Conservation (phyloP, 2,329 filamentous ascomycete species). For the Pezicula rhizophila region DNA sequence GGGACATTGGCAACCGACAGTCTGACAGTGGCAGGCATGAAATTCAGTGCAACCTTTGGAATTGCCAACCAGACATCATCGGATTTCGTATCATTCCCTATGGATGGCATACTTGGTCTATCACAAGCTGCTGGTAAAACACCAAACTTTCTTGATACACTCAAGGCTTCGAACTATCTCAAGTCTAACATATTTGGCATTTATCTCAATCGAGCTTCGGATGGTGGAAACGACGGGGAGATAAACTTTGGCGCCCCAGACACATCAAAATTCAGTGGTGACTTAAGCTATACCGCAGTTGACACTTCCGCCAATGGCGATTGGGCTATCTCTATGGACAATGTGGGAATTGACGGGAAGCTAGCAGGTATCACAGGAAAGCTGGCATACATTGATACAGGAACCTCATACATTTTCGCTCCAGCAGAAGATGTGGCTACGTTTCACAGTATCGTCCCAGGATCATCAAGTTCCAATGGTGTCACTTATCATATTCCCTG, state of each 20-base stretch:
- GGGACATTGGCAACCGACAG: constrained; percentile 63
- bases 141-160: constrained; percentile 61
- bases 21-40: constrained; percentile 60
- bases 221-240: constrained; percentile 65
- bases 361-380: constrained; percentile 41
- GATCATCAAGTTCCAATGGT: constrained; percentile 44
- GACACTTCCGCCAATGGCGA: constrained; percentile 44
- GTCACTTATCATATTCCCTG: constrained; percentile 70
- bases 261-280: constrained; percentile 57
- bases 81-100: constrained; percentile 72
- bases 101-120: constrained; percentile 82
- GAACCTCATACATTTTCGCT: constrained; percentile 74
- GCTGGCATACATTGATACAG: constrained; percentile 73
- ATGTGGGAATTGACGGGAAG: constrained; percentile 56
- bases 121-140: constrained; percentile 49
- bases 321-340: constrained; percentile 70
- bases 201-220: constrained; percentile 59
- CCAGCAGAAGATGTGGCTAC: constrained; percentile 59
- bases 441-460: constrained; percentile 63
- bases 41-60: constrained; percentile 62
- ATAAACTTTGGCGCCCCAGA: constrained; percentile 72
- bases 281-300: constrained; percentile 60
- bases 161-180: constrained; percentile 52
- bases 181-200: constrained; percentile 65
- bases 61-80: constrained; percentile 64